Conservation (phyloP, 768 basidiomycete species). For the Kwoniella heveanensis region DNA sequence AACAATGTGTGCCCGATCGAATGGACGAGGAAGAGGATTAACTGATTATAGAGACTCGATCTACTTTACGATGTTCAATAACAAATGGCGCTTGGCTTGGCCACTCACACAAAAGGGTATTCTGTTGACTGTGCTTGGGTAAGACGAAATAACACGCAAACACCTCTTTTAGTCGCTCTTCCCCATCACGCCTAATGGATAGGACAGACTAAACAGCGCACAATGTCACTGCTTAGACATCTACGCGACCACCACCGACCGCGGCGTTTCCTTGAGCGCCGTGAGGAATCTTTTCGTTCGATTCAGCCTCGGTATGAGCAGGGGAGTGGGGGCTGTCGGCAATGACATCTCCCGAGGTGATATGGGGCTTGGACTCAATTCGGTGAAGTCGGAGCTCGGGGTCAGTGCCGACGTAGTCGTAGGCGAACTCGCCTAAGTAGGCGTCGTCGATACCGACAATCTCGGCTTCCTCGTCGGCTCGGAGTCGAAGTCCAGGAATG, state of each 20-base stretch:
- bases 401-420: slow-evolving; percentile 81
- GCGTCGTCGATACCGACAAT: slow-evolving; percentile 58
- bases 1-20: neutral
- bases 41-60: no score
- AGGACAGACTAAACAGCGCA: no score
- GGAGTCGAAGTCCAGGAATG: slow-evolving; percentile 55
- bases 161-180: no score
- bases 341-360: slow-evolving; percentile 39
- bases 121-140: no score
- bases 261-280: slow-evolving; percentile 32
- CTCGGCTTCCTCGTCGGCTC: slow-evolving; percentile 54
- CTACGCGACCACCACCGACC: slow-evolving; percentile 47
- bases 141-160: no score
- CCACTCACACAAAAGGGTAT: no score
- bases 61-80: no score
- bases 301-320: slow-evolving; percentile 13
- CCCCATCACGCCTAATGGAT: no score
- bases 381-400: slow-evolving; percentile 58
- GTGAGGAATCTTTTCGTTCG: slow-evolving; percentile 24
- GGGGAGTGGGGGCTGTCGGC: slow-evolving; percentile 9
- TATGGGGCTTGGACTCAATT: slow-evolving; percentile 38
- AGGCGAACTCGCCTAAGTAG: slow-evolving; percentile 87
- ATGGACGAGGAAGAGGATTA: no score
- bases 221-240: slow-evolving; percentile 31
- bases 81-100: no score